Evolutionary conservation across 495 filamentous ascomycete genomes (phyloP).

Genomic region (Neurospora cerealis): DNA sequence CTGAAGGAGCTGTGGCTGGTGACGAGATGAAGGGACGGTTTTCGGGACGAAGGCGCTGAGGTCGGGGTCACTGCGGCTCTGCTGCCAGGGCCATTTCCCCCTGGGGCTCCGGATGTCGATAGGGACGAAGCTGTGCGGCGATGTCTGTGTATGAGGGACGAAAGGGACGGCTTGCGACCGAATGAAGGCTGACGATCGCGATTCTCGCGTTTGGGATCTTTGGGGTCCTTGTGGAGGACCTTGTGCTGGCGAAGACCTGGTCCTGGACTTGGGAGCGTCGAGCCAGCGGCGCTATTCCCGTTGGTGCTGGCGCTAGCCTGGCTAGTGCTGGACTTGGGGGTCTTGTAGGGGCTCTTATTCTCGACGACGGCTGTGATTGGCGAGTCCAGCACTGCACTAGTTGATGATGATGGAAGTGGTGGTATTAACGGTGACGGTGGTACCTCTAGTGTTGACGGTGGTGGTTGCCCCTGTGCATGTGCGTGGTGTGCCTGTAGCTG

Average conservation of each 20-base stretch:
- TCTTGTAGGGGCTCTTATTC: not conserved
- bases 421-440: not conserved
- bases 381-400: not conserved
- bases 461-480: conserved; percentile 8
- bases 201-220: not conserved
- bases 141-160: conserved; percentile 23
- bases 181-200: conserved; percentile 38
- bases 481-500: not conserved
- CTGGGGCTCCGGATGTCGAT: conserved; percentile 13
- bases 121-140: conserved; percentile 27
- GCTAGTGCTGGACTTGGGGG: not conserved
- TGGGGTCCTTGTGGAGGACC: conserved; percentile 29
- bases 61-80: conserved; percentile 1
- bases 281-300: not conserved
- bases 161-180: conserved; percentile 32
- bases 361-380: not conserved
- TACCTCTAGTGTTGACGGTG: conserved; percentile 1
- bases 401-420: not conserved
- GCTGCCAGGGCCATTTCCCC: not conserved
- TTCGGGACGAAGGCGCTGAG: not conserved
- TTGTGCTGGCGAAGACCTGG: conserved; percentile 17
- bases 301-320: not conserved
- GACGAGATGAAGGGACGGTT: not conserved
- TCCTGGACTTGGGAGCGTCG: not conserved
- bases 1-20: conserved; percentile 5